Evolutionary conservation across 768 basidiomycete genomes (phyloP).

Genomic region (Chalciporus chontae): DNA sequence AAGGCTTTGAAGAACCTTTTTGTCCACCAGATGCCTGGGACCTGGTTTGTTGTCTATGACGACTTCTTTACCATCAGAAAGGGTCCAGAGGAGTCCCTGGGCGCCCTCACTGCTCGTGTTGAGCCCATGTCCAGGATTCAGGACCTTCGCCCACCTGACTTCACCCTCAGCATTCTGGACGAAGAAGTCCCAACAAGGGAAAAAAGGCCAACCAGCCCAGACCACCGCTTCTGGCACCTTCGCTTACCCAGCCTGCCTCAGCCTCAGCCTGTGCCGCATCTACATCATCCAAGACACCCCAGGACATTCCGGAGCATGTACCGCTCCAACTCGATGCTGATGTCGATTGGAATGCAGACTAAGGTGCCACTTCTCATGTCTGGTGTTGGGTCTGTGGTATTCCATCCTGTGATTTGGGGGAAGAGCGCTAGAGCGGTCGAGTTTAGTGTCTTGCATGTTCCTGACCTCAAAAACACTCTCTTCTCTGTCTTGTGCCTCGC

Average conservation of each 20-base stretch:
- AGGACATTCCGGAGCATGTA: no score
- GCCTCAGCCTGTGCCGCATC: no score
- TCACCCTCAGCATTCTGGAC: background rate
- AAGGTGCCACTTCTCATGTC: background rate
- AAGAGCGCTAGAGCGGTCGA: constrained; percentile 4
- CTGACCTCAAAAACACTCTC: constrained; percentile 15
- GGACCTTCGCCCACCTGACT: background rate
- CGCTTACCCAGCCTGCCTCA: no score
- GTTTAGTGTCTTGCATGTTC: constrained; percentile 22
- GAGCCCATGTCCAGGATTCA: constrained; percentile 8
- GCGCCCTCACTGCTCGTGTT: constrained; percentile 2
- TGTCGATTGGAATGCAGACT: background rate
- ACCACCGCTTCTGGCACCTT: no score
- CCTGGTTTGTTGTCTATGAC: constrained; percentile 5
- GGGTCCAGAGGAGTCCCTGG: background rate
- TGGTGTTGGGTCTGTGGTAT: constrained; percentile 1
- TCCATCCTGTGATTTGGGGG: constrained; percentile 3
- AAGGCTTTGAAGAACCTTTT: background rate
- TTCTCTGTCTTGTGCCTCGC: constrained; percentile 17
- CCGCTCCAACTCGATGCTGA: constrained; percentile 1
- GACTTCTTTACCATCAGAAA: constrained; percentile 6
- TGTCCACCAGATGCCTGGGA: constrained; percentile 3
- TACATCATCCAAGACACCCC: no score
- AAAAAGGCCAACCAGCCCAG: no score
- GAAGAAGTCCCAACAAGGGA: no score